phyloP scores from a whole-genome alignment of 805 yeast genomes.

The Ascoidea rubescens region DNA sequence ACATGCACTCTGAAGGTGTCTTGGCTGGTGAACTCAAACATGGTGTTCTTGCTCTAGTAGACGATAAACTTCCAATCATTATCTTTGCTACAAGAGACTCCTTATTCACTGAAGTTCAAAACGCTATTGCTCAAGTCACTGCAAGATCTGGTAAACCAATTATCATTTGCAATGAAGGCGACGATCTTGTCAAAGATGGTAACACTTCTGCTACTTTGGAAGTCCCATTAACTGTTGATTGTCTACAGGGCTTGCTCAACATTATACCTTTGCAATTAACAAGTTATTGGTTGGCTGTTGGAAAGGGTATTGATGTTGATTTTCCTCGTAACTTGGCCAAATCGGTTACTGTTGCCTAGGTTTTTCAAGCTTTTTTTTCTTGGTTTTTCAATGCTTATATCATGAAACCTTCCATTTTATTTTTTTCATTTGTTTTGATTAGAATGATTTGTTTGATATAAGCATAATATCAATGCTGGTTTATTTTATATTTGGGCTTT shows the following conservation, averaged over 20 bases:
- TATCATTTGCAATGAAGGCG: slow-evolving; percentile 76
- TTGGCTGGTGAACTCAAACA: slow-evolving; percentile 98
- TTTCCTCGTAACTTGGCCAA: slow-evolving; percentile 98
- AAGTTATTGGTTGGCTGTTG: slow-evolving; percentile 93
- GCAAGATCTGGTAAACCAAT: slow-evolving; percentile 98
- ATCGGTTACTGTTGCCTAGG: slow-evolving; percentile 75
- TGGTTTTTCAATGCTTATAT: too few relatives aligned
- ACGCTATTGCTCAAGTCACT: slow-evolving; percentile 90
- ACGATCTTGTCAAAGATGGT: slow-evolving; percentile 45
- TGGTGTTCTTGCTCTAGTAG: slow-evolving; percentile 95
- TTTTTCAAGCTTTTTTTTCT: neutral
- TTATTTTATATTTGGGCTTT: too few relatives aligned
- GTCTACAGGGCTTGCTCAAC: slow-evolving; percentile 91
- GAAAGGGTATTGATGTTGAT: slow-evolving; percentile 92
- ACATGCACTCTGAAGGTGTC: slow-evolving; percentile 98
- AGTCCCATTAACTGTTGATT: slow-evolving; percentile 92
- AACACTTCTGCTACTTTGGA: slow-evolving; percentile 60
- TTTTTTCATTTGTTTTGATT: too few relatives aligned
- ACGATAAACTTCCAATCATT: slow-evolving; percentile 84
- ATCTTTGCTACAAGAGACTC: slow-evolving; percentile 96
- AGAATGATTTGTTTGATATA: too few relatives aligned
- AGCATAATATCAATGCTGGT: too few relatives aligned
- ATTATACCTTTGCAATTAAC: slow-evolving; percentile 91
- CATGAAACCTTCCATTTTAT: too few relatives aligned
- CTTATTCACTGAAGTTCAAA: slow-evolving; percentile 87